phyloP scores from a whole-genome alignment of 495 filamentous ascomycete genomes.

The Letharia columbiana region DNA sequence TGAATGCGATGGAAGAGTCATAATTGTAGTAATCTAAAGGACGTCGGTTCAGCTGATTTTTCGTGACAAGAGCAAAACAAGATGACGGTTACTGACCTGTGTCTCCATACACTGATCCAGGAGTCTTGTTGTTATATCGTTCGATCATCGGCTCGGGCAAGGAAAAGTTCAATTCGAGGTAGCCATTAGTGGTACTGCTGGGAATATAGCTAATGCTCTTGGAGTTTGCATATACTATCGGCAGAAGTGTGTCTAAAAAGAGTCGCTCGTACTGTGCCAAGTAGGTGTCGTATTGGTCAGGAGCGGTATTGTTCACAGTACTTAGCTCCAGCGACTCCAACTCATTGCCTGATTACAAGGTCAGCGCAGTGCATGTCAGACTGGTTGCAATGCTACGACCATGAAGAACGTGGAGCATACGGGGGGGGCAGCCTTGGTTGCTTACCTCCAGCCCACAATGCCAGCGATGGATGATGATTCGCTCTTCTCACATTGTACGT shows the following conservation, averaged over 20 bases:
- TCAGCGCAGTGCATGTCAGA: not conserved
- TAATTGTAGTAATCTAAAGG: conserved; percentile 57
- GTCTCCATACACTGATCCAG: conserved; percentile 54
- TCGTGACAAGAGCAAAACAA: not conserved
- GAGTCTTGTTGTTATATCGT: conserved; percentile 50
- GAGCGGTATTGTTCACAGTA: conserved; percentile 37
- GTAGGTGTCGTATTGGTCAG: conserved; percentile 40
- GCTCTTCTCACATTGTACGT: conserved; percentile 54
- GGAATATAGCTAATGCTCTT: conserved; percentile 60
- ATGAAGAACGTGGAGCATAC: not conserved
- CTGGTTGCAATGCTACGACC: not conserved
- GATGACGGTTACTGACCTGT: conserved; percentile 29
- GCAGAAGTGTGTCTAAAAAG: conserved; percentile 52
- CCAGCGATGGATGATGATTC: conserved; percentile 61
- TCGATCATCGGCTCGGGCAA: conserved; percentile 49
- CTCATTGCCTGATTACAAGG: conserved; percentile 42
- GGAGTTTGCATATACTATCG: conserved; percentile 54
- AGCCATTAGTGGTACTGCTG: conserved; percentile 58
- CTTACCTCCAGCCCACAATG: conserved; percentile 52
- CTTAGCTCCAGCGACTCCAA: conserved; percentile 50
- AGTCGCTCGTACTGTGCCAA: conserved; percentile 52
- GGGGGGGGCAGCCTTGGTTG: not conserved
- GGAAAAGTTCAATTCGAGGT: conserved; percentile 48
- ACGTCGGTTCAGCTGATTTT: not conserved
- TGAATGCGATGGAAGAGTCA: conserved; percentile 45